These are phyloP conservation scores for Gynandropsis gynandra DNA, from an alignment of 345 rosid species.

Conservation along the genomic window DNA sequence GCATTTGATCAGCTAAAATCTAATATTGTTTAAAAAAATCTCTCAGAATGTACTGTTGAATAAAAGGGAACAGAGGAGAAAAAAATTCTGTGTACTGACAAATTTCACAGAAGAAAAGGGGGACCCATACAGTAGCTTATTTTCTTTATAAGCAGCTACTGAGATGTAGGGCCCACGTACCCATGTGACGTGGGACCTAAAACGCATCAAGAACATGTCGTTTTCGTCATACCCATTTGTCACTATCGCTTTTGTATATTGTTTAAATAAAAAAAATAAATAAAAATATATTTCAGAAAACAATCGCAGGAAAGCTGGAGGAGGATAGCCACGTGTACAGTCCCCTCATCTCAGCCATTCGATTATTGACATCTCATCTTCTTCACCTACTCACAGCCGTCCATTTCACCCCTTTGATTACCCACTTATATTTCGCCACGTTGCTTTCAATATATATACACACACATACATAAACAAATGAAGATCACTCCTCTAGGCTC, in stretches of 20 bases:
- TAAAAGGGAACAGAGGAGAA: not conserved
- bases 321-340: conserved; percentile 27
- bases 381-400: conserved; percentile 19
- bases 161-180: conserved; percentile 23
- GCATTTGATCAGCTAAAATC: no score
- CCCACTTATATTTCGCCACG: conserved; percentile 17
- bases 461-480: no score
- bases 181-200: conserved; percentile 35
- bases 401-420: conserved; percentile 17
- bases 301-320: conserved; percentile 17
- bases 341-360: conserved; percentile 7
- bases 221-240: conserved; percentile 31
- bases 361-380: conserved; percentile 23
- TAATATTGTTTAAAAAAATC: no score
- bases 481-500: no score
- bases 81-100: conserved; percentile 13
- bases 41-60: no score
- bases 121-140: conserved; percentile 24
- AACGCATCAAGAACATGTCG: conserved; percentile 34
- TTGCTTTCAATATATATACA: no score
- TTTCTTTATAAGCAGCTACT: conserved; percentile 29
- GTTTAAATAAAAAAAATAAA: not conserved
- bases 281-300: not conserved
- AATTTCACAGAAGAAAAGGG: not conserved
- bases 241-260: conserved; percentile 21